Evolutionary conservation across 2,329 filamentous ascomycete species (phyloP).

Genomic region (Colletotrichum lupini): DNA sequence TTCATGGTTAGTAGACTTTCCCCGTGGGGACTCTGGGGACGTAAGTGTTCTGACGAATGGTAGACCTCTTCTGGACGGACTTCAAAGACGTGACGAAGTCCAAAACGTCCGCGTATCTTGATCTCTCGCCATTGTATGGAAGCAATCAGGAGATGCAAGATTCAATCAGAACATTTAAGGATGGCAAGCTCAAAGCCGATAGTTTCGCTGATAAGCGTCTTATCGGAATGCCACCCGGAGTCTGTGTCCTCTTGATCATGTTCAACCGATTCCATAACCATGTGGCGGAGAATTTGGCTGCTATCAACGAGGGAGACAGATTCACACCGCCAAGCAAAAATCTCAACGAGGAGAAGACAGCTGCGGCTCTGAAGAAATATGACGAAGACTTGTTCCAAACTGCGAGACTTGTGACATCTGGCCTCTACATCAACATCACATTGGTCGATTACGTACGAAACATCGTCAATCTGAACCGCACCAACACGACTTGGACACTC

Average conservation of each 20-base stretch:
- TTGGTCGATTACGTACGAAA: conserved; percentile 83
- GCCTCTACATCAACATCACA: conserved; percentile 83
- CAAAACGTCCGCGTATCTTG: conserved; percentile 78
- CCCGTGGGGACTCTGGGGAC: accelerated
- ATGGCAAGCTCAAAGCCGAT: conserved; percentile 79
- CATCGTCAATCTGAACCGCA: conserved; percentile 78
- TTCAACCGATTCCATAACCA: conserved; percentile 90
- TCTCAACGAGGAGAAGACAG: conserved; percentile 60
- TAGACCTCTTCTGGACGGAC: conserved; percentile 78
- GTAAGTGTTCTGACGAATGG: background rate
- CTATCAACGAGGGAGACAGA: conserved; percentile 86
- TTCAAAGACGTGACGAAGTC: conserved; percentile 67
- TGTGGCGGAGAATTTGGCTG: conserved; percentile 79
- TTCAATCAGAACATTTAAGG: conserved; percentile 74
- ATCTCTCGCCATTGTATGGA: conserved; percentile 78
- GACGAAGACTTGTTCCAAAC: conserved; percentile 86
- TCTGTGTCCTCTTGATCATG: conserved; percentile 79
- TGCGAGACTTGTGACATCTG: conserved; percentile 77
- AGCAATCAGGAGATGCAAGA: conserved; percentile 75
- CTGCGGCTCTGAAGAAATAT: conserved; percentile 71
- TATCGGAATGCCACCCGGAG: conserved; percentile 77
- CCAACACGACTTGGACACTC: conserved; percentile 74
- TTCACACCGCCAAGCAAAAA: conserved; percentile 73
- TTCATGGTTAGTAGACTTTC: conserved; percentile 64
- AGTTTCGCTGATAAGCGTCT: conserved; percentile 77